Evolutionary conservation across 208 protist species (phyloP), one percentile per base, ranked within the genome.

Genomic region (Hexamita inflata): DNA sequence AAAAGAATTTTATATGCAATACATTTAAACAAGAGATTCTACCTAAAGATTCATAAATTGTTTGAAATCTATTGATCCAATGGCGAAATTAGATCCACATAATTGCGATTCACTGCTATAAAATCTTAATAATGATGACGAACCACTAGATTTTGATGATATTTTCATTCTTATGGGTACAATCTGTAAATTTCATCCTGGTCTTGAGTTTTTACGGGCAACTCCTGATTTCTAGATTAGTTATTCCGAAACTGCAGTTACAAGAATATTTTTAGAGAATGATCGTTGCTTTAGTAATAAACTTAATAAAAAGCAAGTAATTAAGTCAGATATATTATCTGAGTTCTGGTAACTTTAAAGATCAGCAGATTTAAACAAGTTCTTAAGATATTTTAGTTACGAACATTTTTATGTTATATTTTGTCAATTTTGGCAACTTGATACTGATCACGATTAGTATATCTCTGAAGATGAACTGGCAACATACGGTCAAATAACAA

Each of bases 331-430:
- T 24, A 24, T 66, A 24, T 24, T 66, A 40, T 38, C 15, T 66
- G 34, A 15, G 60, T 64, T 67, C 73, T 76, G 59, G 38, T 26
- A n/a, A 24, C 74, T 74, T 28, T 45, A 79, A 32, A 61, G 78
- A 15, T 59, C 73, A 32, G 0, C 60, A 1, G 78, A 83, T 61
- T 70, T 83, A 57, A 81, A 81, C 77, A 38, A 35, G 15, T 38
- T 75, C 2, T 32, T 59, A 28, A 70, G 39, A 38, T 81, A 58
- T 40, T 83, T 83, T 74, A 41, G 29, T 24, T 83, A 83, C 60
- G 75, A 83, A 57, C 78, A 83, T 59, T 83, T 83, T 40, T 83
- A 83, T 41, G 80, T 83, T 9, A 57, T 81, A 15, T 83, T 77
- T 57, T 83, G 80, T 70, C 11, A 79, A 39, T 83, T 83, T 78